Evolutionary conservation across 2,329 filamentous ascomycete genomes (phyloP).

Genomic region (Neonectria faginata): DNA sequence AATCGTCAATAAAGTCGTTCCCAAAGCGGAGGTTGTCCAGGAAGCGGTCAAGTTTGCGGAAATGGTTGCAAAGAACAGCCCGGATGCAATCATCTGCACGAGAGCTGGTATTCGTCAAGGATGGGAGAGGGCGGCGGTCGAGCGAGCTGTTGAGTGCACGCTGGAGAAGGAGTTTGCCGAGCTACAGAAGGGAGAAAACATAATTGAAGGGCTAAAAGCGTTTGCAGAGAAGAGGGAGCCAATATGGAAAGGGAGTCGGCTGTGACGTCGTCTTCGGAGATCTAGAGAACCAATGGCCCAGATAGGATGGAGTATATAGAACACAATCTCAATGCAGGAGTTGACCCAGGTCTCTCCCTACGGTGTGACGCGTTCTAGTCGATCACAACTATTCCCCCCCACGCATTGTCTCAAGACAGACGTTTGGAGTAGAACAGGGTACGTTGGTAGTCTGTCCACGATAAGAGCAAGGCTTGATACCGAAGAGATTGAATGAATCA

Average conservation of each 20-base stretch:
- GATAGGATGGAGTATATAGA: neutral
- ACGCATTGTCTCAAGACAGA: too few relatives aligned
- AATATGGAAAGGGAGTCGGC: conserved; percentile 66
- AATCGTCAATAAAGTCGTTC: conserved; percentile 40
- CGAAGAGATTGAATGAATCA: neutral
- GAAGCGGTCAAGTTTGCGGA: conserved; percentile 70
- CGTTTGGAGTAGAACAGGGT: too few relatives aligned
- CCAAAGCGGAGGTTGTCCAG: conserved; percentile 55
- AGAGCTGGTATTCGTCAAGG: conserved; percentile 75
- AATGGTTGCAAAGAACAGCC: conserved; percentile 71
- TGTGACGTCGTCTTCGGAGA: neutral
- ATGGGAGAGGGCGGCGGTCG: conserved; percentile 74
- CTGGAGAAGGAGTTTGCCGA: conserved; percentile 60
- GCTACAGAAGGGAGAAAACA: conserved; percentile 74
- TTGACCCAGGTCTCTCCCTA: neutral
- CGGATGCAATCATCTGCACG: conserved; percentile 77
- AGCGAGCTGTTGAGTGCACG: conserved; percentile 62
- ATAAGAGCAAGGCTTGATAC: neutral
- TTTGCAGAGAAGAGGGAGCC: conserved; percentile 79
- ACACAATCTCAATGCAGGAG: neutral
- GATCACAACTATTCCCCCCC: too few relatives aligned
- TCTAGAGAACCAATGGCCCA: neutral
- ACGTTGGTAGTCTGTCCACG: too few relatives aligned
- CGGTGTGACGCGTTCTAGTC: too few relatives aligned
- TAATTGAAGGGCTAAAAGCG: conserved; percentile 75